Evolutionary conservation across 192 early-diverging fungal species (phyloP).

Genomic region (Thamnidium elegans): DNA sequence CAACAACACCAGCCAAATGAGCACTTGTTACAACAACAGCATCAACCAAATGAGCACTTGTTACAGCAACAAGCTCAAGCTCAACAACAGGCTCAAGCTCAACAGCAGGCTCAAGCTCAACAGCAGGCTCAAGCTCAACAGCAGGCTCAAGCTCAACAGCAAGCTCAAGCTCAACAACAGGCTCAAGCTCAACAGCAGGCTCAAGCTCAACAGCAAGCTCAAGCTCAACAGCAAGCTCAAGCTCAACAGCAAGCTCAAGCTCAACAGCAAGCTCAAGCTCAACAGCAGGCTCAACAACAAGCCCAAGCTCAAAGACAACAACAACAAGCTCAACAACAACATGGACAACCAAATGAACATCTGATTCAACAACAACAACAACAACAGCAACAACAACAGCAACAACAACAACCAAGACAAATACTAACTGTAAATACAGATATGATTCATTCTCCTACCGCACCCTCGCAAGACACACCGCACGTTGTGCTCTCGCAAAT

Average conservation of each 20-base stretch:
- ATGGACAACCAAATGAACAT: not conserved
- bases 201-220: constrained; percentile 6
- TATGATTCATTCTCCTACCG: constrained; percentile 15
- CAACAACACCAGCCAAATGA: not conserved
- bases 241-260: constrained; percentile 10
- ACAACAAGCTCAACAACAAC: constrained; percentile 5
- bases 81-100: constrained; percentile 6
- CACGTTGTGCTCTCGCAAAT: constrained; percentile 17
- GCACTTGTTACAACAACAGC: not conserved
- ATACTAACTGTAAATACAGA: constrained; percentile 1
- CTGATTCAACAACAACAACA: constrained; percentile 3
- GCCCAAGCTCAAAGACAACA: no score
- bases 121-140: constrained; percentile 4
- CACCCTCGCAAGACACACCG: not conserved
- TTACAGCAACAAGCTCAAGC: constrained; percentile 9
- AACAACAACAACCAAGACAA: not conserved
- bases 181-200: constrained; percentile 15
- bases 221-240: no score
- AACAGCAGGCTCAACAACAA: constrained; percentile 15
- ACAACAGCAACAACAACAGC: constrained; percentile 7
- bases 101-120: constrained; percentile 14
- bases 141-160: constrained; percentile 2
- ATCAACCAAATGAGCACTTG: constrained; percentile 1
- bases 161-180: constrained; percentile 7
- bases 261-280: constrained; percentile 5